A percentile compares a stretch with the other conserved stretches of the same genome.
These are phyloP conservation scores for Leccinum uliginosum DNA, from an alignment of 768 basidiomycete species.

Conservation along the genomic window DNA sequence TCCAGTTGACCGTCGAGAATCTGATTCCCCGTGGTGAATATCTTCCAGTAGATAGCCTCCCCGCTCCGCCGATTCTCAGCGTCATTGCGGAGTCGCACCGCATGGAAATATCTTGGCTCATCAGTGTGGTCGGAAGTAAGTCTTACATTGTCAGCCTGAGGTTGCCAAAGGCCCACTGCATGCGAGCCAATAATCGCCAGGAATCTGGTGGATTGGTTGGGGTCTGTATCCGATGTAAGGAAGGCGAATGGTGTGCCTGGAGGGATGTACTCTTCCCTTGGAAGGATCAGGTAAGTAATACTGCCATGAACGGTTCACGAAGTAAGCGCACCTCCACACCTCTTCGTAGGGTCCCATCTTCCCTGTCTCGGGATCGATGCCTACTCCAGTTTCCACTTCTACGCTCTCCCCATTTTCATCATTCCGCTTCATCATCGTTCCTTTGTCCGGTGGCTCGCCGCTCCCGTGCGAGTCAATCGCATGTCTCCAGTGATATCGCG, in stretches of 20 bases:
- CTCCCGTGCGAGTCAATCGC: slow-evolving; percentile 15
- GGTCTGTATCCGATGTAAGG: slow-evolving; percentile 9
- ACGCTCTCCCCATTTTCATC: slow-evolving; percentile 5
- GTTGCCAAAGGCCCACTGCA: slow-evolving; percentile 13
- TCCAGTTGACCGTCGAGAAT: slow-evolving; percentile 9
- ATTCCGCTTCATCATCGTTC: slow-evolving; percentile 4
- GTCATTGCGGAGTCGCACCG: slow-evolving; percentile 3
- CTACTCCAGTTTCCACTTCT: slow-evolving; percentile 15
- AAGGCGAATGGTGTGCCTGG: slow-evolving; percentile 13
- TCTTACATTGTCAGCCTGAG: not conserved
- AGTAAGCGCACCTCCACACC: slow-evolving; percentile 15
- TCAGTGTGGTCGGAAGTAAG: not conserved
- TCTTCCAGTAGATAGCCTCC: not conserved
- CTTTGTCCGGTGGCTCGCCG: slow-evolving; percentile 12
- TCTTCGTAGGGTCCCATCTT: slow-evolving; percentile 16
- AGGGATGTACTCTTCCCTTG: slow-evolving; percentile 7
- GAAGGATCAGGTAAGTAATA: not conserved
- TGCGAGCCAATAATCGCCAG: slow-evolving; percentile 17
- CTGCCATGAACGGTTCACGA: not conserved
- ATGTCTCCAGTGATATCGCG: slow-evolving; percentile 15
- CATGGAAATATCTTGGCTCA: not conserved
- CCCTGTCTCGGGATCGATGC: slow-evolving; percentile 13
- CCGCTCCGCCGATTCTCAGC: not conserved
- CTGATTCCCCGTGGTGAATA: slow-evolving; percentile 10
- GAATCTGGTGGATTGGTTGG: slow-evolving; percentile 12